A percentile compares a stretch with the other conserved stretches of the same genome.
phyloP scores from a whole-genome alignment of 1,139 yeast genomes.

The Lodderomyces jiufengensis region DNA sequence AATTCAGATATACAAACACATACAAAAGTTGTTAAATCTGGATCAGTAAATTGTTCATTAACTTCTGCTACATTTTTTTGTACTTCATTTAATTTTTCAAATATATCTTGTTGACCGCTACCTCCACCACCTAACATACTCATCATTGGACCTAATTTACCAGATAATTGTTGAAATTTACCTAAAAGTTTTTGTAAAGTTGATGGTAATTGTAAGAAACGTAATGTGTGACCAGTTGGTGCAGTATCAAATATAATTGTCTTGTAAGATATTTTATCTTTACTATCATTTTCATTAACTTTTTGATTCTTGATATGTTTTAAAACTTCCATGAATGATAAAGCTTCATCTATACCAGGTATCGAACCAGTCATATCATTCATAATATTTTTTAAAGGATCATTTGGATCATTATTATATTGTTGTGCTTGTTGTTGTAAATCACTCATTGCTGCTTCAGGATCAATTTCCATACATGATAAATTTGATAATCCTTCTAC shows the following conservation, averaged over 20 bases:
- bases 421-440: conserved; percentile 61
- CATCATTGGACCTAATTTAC: conserved; percentile 88
- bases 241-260: conserved; percentile 97
- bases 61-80: conserved; percentile 83
- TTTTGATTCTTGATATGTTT: conserved; percentile 88
- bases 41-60: conserved; percentile 90
- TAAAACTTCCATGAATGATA: conserved; percentile 95
- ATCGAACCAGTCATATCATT: conserved; percentile 91
- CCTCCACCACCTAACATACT: conserved; percentile 75
- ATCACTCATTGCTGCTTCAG: conserved; percentile 90
- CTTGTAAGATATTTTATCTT: conserved; percentile 49
- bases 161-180: conserved; percentile 81
- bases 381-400: conserved; percentile 70
- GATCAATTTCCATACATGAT: conserved; percentile 98
- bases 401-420: conserved; percentile 54
- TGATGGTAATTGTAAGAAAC: conserved; percentile 90
- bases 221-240: conserved; percentile 95
- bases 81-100: conserved; percentile 76
- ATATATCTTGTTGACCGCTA: conserved; percentile 69
- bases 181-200: conserved; percentile 83
- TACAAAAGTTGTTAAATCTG: conserved; percentile 92
- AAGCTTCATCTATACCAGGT: conserved; percentile 97
- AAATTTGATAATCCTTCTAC: conserved; percentile 86
- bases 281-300: conserved; percentile 18
- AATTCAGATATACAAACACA: conserved; percentile 98